Base-by-base conservation (phyloP, 257 asterid genomes). In the Gentiana straminea region DNA sequence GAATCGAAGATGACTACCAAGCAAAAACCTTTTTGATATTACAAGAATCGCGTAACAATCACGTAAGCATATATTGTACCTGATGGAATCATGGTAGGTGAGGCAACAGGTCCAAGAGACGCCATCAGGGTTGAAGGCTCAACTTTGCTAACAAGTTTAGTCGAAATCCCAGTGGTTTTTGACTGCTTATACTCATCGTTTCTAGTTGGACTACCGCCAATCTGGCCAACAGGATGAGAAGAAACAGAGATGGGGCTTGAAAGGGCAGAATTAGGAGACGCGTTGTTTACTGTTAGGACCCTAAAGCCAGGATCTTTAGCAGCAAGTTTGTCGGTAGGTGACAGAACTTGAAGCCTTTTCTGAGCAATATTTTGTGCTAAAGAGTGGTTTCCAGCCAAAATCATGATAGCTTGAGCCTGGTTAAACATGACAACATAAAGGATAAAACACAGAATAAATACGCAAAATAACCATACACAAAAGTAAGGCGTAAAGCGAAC, bases 341-440 rank as follows among this genome's bases (percentile, higher is more conserved):
- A 57, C 59, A 64, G 80, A 68, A 65, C 46, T 45, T 73, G 73
- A 61, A 49, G 67, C 59, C 74, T 71, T 33, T 82, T 15, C 57
- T 75, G 87, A 13, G 75, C 59, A 75, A 68, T 37, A 62, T 66
- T 73, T 35, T 82, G 44, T 6, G 69, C 41, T 34, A 59, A 52
- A 24, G 59, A 72, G 13, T 73, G 69, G 51, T 55, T 78, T 65
- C 86, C 89, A 55, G 97, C 97, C 74, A 89, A 64, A 64, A 81
- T 55, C 71, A 89, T 79, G 59, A 85, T 83, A 35, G 94, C 92
- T 70, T 85, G 91, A 60, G 94, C 97, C 97, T 85, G 87, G 60
- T 4, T 59, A 45, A 37, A 8, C 24, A 8, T 33, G 57, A 49
- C 13, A 1, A 47, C 10, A 44, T 46, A 55, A 53, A 7, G 38